phyloP scores from a whole-genome alignment of 305 asterid species.

The Fraxinus dipetala region DNA sequence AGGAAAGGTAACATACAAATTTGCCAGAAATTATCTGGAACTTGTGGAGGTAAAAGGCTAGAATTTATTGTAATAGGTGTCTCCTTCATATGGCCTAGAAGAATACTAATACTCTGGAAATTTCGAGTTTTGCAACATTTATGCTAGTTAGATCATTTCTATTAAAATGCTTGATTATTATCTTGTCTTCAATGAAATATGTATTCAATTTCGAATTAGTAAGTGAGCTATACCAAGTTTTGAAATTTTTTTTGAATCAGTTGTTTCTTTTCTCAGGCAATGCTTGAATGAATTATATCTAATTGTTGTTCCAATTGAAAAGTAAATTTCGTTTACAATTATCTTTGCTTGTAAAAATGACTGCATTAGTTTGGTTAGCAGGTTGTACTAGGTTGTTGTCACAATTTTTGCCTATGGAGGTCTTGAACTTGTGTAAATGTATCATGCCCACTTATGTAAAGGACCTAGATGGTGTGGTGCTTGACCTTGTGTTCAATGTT shows the following conservation, averaged over 20 bases:
- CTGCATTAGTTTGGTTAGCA: not conserved
- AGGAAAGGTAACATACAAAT: conserved; percentile 55
- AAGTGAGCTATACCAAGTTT: too few relatives aligned
- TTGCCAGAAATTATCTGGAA: not conserved
- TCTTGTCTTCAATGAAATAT: not conserved
- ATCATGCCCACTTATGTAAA: too few relatives aligned
- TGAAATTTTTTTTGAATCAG: too few relatives aligned
- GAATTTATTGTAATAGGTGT: not conserved
- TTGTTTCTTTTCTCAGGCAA: too few relatives aligned
- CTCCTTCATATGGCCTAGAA: not conserved
- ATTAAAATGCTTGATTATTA: not conserved
- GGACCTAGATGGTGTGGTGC: too few relatives aligned
- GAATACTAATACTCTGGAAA: not conserved
- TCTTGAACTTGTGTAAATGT: too few relatives aligned
- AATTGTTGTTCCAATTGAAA: too few relatives aligned
- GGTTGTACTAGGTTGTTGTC: not conserved
- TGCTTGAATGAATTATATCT: too few relatives aligned
- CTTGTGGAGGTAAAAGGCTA: not conserved
- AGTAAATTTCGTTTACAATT: too few relatives aligned
- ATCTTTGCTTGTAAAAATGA: not conserved
- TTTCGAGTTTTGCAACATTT: too few relatives aligned
- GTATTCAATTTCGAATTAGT: not conserved
- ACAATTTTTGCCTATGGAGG: not conserved
- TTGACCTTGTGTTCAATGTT: not conserved
- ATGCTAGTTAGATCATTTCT: not conserved